A percentile compares a stretch with the other conserved stretches of the same genome.
Conservation (phyloP, 148 eudicot species). For the Amaranthus hypochondriacus region DNA sequence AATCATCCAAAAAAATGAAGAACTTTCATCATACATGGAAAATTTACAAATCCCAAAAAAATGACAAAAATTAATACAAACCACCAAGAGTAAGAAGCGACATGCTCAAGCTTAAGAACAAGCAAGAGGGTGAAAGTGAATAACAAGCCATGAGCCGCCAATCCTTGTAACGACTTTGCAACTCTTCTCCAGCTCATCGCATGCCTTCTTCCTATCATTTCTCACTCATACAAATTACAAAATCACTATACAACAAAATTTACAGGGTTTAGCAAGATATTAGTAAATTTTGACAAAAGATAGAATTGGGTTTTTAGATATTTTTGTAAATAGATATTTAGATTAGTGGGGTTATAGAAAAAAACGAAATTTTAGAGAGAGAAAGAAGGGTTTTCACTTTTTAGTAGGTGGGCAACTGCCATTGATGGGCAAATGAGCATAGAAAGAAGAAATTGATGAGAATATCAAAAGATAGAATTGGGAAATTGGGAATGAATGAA, state of each 20-base stretch:
- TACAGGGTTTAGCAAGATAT: not conserved
- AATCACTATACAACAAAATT: not conserved
- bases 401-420: constrained; percentile 1
- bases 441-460: not conserved
- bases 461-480: not conserved
- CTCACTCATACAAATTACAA: not conserved
- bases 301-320: not conserved
- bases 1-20: not conserved
- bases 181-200: constrained; percentile 80
- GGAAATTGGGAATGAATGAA: not conserved
- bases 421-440: not conserved
- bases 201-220: constrained; percentile 21
- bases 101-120: constrained; percentile 72
- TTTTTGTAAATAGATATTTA: not conserved
- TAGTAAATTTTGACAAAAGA: not conserved
- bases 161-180: constrained; percentile 57
- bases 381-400: not conserved
- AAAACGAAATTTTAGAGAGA: not conserved
- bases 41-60: not conserved
- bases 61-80: constrained; percentile 21
- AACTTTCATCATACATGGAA: not conserved
- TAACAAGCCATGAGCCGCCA: constrained; percentile 59
- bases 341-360: constrained; percentile 2
- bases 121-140: constrained; percentile 63
- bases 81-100: constrained; percentile 75